Base-by-base conservation (phyloP, 208 protist species). In the Leishmania mexicana region DNA sequence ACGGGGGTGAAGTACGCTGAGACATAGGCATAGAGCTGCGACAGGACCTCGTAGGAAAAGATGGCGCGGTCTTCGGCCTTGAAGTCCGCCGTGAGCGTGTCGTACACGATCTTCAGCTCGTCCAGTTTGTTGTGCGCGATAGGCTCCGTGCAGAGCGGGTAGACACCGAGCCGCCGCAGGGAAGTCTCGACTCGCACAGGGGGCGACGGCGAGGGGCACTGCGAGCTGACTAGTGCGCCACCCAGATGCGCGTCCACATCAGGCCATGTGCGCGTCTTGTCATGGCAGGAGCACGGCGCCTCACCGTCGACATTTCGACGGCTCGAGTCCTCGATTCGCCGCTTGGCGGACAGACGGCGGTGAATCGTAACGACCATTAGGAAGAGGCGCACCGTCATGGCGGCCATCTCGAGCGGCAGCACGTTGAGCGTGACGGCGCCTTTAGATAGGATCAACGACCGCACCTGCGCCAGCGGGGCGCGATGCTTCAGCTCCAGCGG, bases 371-470 rank as follows among this genome's bases (percentile, higher is more conserved):
- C 81, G 17, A 95, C 86, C 67, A 95, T 93, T 53, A 94, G 85
- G 78, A 95, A 96, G 21, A 96, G 85, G 0, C 93, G 91, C 68
- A 93, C 86, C 40, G 90, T 88, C 85, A 96, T 87, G 28, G 84
- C 81, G 15, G 86, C 87, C 74, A 95, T 86, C 60, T 96, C 91
- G 15, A 96, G 72, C 38, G 92, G 83, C n/a, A 80, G 73, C 21
- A 84, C 81, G 51, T 92, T 83, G 45, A 89, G 65, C 47, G 80
- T 89, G 4, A 76, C 71, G 35, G 86, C 76, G 10, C 65, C 85
- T 42, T 87, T 92, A 51, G 80, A 83, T 49, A 83, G 68, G 19
- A 96, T 87, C 15, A 93, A 78, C 42, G 81, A 81, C 42, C 86
- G 76, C 11, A 89, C 90, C n/a, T 85, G 67, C 70, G 87, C 83